Base-by-base conservation (phyloP, 371 early-diverging fungal genomes). In the Mortierella sp. region DNA sequence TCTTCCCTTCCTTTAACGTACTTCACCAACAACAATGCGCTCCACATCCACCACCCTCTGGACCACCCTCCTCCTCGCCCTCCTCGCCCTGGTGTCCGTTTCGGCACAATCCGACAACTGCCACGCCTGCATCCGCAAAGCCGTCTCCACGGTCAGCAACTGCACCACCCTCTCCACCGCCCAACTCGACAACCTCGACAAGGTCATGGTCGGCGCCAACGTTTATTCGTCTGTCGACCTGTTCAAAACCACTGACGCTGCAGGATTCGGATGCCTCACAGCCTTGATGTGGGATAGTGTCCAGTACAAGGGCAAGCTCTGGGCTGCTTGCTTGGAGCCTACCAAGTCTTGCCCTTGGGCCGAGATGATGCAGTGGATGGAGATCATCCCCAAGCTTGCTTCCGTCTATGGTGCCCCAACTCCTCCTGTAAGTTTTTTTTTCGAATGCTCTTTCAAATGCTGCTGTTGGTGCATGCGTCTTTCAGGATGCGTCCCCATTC, bases 361-460 rank as follows among this genome's bases (percentile, higher is more conserved):
- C 13, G 79, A 83, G 57, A 83, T 83, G 80, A 80, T 83, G 80
- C 77, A 77, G 21, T 83, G 77, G 72, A n/a, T 79, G 28, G 76
- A 76, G 60, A 79, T 79, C 63, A 79, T 80, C 52, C 79, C 83
- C 6, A 79, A 57, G 63, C 68, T 79, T 24, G 83, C 83, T 19
- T 75, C 79, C 70, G 38, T 83, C 74, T 80, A 70, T 65, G 77
- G 84, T 10, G 38, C 75, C 16, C 54, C 52, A 7, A 55, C 57
- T 31, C 80, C 80, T 55, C 76, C 80, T 4, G 83, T 79, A 83
- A 77, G 77, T 44, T 34, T 45, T n/a, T n/a, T n/a, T n/a, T n/a
- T n/a, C n/a, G n/a, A n/a, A n/a, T n/a, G n/a, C n/a, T n/a, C n/a
- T n/a, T 48, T 75, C 72, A 60, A 52, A 42, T 73, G 26, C n/a